Conservation (phyloP, 805 yeast genomes). For the Ogataea naganishii region DNA sequence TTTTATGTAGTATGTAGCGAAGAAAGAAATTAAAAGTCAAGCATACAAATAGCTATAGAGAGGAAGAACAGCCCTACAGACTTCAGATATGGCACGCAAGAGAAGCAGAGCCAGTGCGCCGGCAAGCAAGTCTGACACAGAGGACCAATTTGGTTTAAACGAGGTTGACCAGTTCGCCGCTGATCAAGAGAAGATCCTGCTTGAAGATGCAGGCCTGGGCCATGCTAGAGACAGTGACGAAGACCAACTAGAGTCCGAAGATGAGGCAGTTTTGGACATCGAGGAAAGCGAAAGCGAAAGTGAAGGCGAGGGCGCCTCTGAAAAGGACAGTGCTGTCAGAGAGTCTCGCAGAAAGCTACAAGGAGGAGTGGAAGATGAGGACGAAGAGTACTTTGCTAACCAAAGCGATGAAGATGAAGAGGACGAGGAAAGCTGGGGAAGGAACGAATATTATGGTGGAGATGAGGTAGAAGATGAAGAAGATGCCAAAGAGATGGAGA, state of each 20-base stretch:
- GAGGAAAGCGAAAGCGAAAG: slow-evolving; percentile 39
- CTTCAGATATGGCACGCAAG: too few relatives aligned
- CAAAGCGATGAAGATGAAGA: slow-evolving; percentile 24
- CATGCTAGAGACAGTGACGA: slow-evolving; percentile 11
- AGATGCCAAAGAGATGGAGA: slow-evolving; percentile 68
- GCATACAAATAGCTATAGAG: too few relatives aligned
- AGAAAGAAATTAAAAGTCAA: too few relatives aligned
- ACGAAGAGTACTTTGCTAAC: slow-evolving; percentile 34
- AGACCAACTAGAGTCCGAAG: slow-evolving; percentile 25
- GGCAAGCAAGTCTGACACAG: slow-evolving; percentile 1
- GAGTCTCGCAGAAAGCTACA: slow-evolving; percentile 17
- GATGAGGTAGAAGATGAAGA: slow-evolving; percentile 67
- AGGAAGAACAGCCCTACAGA: too few relatives aligned
- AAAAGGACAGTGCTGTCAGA: slow-evolving; percentile 23
- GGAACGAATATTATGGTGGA: slow-evolving; percentile 52
- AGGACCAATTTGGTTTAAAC: slow-evolving; percentile 37
- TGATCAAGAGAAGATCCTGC: slow-evolving; percentile 45
- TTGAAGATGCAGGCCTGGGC: slow-evolving; percentile 47
- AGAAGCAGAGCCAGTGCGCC: slow-evolving; percentile 17
- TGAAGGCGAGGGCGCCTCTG: slow-evolving; percentile 34
- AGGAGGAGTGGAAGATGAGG: slow-evolving; percentile 40
- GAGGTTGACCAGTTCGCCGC: slow-evolving; percentile 66
- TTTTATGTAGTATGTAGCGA: too few relatives aligned
- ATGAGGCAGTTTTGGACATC: slow-evolving; percentile 23
- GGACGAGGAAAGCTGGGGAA: slow-evolving; percentile 33